These are phyloP conservation scores for Marchantia paleacea DNA, from an alignment of 225 moss, liverwort and hornwort species.

Conservation along the genomic window DNA sequence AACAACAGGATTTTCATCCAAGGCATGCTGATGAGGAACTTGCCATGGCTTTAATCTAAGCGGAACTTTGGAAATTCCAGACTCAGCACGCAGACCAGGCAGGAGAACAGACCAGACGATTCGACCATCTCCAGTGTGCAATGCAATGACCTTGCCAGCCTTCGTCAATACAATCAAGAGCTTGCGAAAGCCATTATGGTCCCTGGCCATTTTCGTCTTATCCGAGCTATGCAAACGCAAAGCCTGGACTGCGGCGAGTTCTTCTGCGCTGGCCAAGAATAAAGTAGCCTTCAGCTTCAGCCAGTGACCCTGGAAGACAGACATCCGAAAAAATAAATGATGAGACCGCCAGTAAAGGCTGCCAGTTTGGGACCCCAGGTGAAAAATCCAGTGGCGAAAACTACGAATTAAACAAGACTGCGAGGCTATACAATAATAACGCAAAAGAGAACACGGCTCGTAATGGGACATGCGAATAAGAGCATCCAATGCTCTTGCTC, in stretches of 20 bases:
- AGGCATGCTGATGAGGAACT: constrained; percentile 82
- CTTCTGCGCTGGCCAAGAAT: constrained; percentile 74
- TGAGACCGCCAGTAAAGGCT: background rate
- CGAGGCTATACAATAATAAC: background rate
- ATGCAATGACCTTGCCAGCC: constrained; percentile 73
- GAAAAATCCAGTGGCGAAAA: too few relatives aligned
- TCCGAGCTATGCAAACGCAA: constrained; percentile 81
- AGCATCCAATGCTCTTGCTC: background rate
- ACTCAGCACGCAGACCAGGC: constrained; percentile 45
- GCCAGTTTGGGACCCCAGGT: too few relatives aligned
- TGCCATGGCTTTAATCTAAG: constrained; percentile 81
- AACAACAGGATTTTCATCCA: constrained; percentile 89
- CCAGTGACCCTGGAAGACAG: constrained; percentile 68
- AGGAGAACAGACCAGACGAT: constrained; percentile 88
- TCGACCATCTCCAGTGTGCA: constrained; percentile 92
- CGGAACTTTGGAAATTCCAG: constrained; percentile 47
- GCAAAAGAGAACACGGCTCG: too few relatives aligned
- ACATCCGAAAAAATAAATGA: background rate
- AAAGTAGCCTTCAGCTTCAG: constrained; percentile 87
- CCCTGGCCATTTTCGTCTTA: constrained; percentile 77
- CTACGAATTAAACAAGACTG: background rate
- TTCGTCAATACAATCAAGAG: constrained; percentile 84
- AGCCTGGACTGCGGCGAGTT: constrained; percentile 69
- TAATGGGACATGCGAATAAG: background rate
- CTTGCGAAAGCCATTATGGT: constrained; percentile 98